Evolutionary conservation across 306 rosid genomes (phyloP), one percentile per base, ranked within the genome.

Genomic region (Sindora glabra): DNA sequence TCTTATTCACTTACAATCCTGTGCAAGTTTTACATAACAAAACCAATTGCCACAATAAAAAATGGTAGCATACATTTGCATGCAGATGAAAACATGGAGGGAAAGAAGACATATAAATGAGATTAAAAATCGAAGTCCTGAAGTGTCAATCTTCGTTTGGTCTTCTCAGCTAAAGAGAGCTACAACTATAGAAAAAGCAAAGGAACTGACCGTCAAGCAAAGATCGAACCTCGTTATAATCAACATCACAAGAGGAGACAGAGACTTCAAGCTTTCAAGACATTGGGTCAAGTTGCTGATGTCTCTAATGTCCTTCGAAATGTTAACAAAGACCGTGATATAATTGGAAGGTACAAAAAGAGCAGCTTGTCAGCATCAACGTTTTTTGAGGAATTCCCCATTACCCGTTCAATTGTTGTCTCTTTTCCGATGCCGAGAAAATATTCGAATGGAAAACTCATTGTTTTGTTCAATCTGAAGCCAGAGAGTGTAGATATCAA

Each of bases 201-300:
- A 22, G 16, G 62, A 44, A n/a, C 9, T 44, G 36, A 88, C 99
- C 99, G 80, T 68, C 71, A 36, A 80, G 70, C 62, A 34, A 79
- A 23, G 65, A 71, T 16, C 52, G 67, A 70, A 48, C 62, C 7
- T 80, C 48, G 29, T n/a, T 67, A 65, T 74, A 73, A 54, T 92
- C 89, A 24, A 79, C 59, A 25, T 80, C 39, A 62, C 77, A 78
- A 18, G 79, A 63, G 22, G 96, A 52, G 79, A 76, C 30, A 89
- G 76, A 14, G 79, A 38, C 42, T 39, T 13, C 45, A 53, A 22
- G 14, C 74, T 75, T 26, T 64, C 77, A 13, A 82, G 79, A 69
- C 73, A 78, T 47, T 68, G 83, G 3, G 55, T 57, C 58, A 81
- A 33, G 81, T 16, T 41, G 70, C 52, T 51, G 63, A 64, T 15